Base-by-base conservation (phyloP, 805 yeast species). In the Schizosaccharomyces pombe region DNA sequence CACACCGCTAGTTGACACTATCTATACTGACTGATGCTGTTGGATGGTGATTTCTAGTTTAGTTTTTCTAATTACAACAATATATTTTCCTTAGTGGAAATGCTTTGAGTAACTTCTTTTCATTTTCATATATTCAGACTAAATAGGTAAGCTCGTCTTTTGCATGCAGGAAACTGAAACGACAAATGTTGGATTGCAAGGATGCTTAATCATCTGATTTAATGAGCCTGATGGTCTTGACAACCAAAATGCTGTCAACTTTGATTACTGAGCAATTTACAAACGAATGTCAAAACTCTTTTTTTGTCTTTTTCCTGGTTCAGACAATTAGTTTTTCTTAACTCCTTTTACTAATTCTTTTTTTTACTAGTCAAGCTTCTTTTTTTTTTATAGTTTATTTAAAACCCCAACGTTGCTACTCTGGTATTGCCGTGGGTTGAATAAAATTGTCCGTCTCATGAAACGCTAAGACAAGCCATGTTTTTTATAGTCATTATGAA, bases 141-240 rank as follows among this genome's bases (percentile, higher is more conserved):
- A n/a, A n/a, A n/a, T n/a, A n/a, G n/a, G n/a, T n/a, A 32, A 32
- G 12, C 34, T 32, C 12, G 34, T 32, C 34, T 12, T 32, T 32
- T 32, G 34, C 34, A 32, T 9, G 12, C 34, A 32, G n/a, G n/a
- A n/a, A n/a, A n/a, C n/a, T n/a, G n/a, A n/a, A n/a, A n/a, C n/a
- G n/a, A n/a, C n/a, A n/a, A n/a, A n/a, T n/a, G n/a, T n/a, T 37
- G 43, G 24, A 16, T 37, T 22, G 49, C 49, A 22, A 43, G 49
- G 49, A 43, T 43, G 49, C 43, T 6, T 5, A 43, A 43, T 43
- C 26, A 43, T 43, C 49, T 43, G 49, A 43, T 43, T 43, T 43
- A 43, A 43, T 43, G 49, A 43, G 49, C 26, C 49, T 43, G 49
- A 43, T 26, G 49, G 49, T 26, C 49, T 43, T 22, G 49, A 43